Evolutionary conservation across 176 grass and related monocot genomes (phyloP).

Genomic region (Phragmites australis): DNA sequence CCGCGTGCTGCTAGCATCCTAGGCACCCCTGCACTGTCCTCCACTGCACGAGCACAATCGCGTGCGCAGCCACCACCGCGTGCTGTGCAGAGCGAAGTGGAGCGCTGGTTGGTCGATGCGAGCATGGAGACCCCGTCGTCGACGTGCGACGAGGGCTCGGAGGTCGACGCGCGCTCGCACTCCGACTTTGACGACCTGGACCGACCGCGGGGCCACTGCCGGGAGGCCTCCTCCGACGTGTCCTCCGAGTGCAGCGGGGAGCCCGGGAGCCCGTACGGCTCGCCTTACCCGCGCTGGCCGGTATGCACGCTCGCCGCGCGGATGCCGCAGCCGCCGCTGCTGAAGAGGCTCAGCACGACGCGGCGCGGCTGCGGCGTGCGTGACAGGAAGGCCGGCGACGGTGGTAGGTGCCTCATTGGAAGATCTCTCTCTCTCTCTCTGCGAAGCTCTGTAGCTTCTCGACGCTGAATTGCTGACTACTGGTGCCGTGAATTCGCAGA

Average conservation of each 20-base stretch:
- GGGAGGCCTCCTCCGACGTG: constrained; percentile 45
- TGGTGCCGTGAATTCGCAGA: constrained; percentile 44
- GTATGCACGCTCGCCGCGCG: constrained; percentile 38
- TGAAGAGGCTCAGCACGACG: constrained; percentile 55
- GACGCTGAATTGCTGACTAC: neutral
- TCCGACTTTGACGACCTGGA: constrained; percentile 50
- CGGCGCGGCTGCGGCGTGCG: constrained; percentile 22
- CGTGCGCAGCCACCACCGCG: neutral
- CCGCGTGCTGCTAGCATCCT: constrained; percentile 12
- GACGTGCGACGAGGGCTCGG: constrained; percentile 66
- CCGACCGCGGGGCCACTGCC: neutral
- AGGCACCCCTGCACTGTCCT: constrained; percentile 7
- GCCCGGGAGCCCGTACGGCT: constrained; percentile 58
- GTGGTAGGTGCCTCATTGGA: constrained; percentile 38
- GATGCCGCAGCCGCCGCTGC: constrained; percentile 36
- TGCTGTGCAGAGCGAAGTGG: neutral
- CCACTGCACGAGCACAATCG: constrained; percentile 32
- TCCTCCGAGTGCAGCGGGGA: constrained; percentile 74
- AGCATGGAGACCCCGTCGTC: constrained; percentile 62
- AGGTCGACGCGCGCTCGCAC: constrained; percentile 52
- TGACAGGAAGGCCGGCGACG: constrained; percentile 45
- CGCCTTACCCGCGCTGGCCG: constrained; percentile 56
- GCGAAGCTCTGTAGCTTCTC: neutral
- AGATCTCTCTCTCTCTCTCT: neutral
- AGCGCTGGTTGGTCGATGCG: neutral